Conservation (phyloP, 805 yeast species). For the Pichia exigua region DNA sequence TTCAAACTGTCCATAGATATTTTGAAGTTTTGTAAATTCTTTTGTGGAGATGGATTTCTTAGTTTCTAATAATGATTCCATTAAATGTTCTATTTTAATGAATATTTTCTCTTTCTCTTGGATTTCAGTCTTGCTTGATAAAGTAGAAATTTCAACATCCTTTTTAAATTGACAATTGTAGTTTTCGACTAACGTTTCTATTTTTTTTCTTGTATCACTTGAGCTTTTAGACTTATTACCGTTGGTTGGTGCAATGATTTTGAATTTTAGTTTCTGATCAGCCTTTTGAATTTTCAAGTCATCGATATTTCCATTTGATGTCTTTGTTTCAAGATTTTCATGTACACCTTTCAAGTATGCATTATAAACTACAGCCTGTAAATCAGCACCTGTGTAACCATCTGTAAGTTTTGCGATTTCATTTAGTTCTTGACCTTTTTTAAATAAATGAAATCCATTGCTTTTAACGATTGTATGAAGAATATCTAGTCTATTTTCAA, state of each 20-base stretch:
- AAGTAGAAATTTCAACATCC: background rate
- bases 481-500: constrained; percentile 66
- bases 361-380: constrained; percentile 86
- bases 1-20: constrained; percentile 64
- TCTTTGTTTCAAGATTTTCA: constrained; percentile 43
- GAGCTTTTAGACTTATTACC: background rate
- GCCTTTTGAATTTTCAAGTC: constrained; percentile 3
- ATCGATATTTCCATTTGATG: constrained; percentile 11
- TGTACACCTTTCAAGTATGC: constrained; percentile 86
- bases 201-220: constrained; percentile 15
- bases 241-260: constrained; percentile 15
- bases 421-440: constrained; percentile 39
- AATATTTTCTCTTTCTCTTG: constrained; percentile 31
- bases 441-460: constrained; percentile 48
- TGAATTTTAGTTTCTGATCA: constrained; percentile 7
- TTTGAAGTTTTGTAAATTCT: constrained; percentile 55
- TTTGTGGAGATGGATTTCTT: constrained; percentile 80
- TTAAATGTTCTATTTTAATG: constrained; percentile 48
- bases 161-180: constrained; percentile 13
- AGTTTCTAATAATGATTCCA: constrained; percentile 61
- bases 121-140: constrained; percentile 18
- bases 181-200: constrained; percentile 16
- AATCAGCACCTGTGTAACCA: constrained; percentile 91
- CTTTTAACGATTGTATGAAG: constrained; percentile 45
- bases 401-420: constrained; percentile 51